phyloP scores from a whole-genome alignment of 2,329 filamentous ascomycete genomes.

The Talaromyces albobiverticillius region DNA sequence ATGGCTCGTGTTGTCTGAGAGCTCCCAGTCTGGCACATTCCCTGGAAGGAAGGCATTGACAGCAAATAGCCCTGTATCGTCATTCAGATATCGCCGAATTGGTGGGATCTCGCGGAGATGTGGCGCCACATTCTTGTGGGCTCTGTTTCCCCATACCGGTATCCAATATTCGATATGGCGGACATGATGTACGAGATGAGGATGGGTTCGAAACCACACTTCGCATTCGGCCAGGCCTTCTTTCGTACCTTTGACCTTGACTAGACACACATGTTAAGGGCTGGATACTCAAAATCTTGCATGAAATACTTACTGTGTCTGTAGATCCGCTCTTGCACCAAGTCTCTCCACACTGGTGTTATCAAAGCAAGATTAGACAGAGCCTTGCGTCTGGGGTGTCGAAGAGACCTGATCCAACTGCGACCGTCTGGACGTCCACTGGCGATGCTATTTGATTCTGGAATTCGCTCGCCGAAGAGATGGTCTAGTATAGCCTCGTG shows the following conservation, averaged over 20 bases:
- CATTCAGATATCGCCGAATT: constrained; percentile 24
- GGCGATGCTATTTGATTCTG: constrained; percentile 57
- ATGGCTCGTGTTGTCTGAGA: constrained; percentile 21
- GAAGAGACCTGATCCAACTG: constrained; percentile 63
- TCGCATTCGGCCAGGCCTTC: constrained; percentile 60
- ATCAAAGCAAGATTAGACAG: constrained; percentile 64
- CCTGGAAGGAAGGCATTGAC: constrained; percentile 23
- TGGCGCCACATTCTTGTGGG: constrained; percentile 47
- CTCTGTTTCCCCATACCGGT: constrained; percentile 64
- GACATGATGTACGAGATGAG: constrained; percentile 62
- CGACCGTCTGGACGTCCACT: constrained; percentile 52
- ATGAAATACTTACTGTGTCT: constrained; percentile 52
- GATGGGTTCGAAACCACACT: constrained; percentile 57
- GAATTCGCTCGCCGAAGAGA: constrained; percentile 66
- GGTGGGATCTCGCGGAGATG: constrained; percentile 21
- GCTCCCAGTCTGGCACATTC: constrained; percentile 24
- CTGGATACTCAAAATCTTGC: neutral
- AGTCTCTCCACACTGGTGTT: constrained; percentile 58
- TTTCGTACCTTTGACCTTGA: constrained; percentile 70
- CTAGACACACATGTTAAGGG: constrained; percentile 21
- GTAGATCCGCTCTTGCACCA: constrained; percentile 71
- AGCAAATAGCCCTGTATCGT: constrained; percentile 22
- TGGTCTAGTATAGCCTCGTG: constrained; percentile 70
- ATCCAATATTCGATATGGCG: constrained; percentile 77
- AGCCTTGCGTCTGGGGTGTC: constrained; percentile 65